Evolutionary conservation across 768 basidiomycete species (phyloP), one percentile per base, ranked within the genome.

Genomic region (Mycena amicta): DNA sequence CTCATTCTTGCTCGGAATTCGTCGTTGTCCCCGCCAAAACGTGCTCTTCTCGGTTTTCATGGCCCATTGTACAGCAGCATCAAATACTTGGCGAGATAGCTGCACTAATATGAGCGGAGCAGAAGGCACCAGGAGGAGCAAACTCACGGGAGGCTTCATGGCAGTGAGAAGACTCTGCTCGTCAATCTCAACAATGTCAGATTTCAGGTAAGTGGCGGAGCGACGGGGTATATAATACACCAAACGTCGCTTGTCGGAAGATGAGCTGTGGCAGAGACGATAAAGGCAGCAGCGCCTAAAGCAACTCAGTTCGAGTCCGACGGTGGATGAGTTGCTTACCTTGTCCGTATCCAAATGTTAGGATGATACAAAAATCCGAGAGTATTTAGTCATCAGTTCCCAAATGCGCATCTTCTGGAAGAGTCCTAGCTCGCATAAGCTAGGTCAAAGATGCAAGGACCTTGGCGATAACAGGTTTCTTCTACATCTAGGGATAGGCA

Each of bases 371-470:
- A 75, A 72, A 98, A 95, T 1, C 92, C 92, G 28, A 94, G 74
- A 0, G 89, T 88, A 0, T 88, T 87, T n/a, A 53, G 89, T 90
- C 86, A 96, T 92, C 31, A 98, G 78, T 65, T 98, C 97, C 95
- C 97, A 98, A 57, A 97, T 87, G n/a, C 91, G 84, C 86, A 93
- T 92, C 73, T 93, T 94, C 72, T 90, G 88, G 73, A 98, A 92
- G 3, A 98, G 74, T 0, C 93, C 92, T 6, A 97, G 80, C 69
- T 95, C 92, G 61, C 92, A 93, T 16, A 98, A 80, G 66, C 89
- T 93, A n/a, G 0, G 93, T 93, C 56, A 98, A 77, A 2, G 95
- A 86, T 0, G 83, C 80, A n/a, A 99, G 76, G 0, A 98, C 97
- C 63, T 90, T 88, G 0, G 92, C 92, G 5, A 97, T 90, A 2